These are phyloP conservation scores for Globisporangium canariense DNA, from an alignment of 352 stramenopile species.

Conservation along the genomic window DNA sequence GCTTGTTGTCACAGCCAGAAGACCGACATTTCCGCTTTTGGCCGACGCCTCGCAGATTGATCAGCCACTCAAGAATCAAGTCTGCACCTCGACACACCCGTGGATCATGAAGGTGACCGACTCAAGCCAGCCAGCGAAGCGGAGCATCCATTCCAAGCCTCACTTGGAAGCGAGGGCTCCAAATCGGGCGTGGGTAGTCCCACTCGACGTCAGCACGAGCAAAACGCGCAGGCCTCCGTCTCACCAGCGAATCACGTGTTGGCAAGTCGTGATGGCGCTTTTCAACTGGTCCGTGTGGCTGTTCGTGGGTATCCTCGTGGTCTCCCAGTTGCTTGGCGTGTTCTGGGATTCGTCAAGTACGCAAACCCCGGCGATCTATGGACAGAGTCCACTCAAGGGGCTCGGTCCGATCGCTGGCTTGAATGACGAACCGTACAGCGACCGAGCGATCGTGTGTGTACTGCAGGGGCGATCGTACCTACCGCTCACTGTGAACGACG, in stretches of 20 bases:
- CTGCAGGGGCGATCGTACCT: constrained; percentile 37
- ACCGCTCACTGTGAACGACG: constrained; percentile 30
- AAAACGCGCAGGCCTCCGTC: background rate
- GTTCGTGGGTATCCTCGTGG: background rate
- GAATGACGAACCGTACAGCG: constrained; percentile 42
- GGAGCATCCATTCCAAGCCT: background rate
- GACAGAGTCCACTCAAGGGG: constrained; percentile 5
- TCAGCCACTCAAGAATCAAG: background rate
- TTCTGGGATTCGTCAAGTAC: constrained; percentile 3
- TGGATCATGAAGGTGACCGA: constrained; percentile 1
- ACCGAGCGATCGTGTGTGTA: constrained; percentile 43
- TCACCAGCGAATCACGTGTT: background rate
- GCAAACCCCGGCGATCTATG: background rate
- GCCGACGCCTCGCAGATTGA: background rate
- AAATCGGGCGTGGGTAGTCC: background rate
- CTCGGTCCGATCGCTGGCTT: constrained; percentile 3
- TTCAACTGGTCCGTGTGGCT: constrained; percentile 8
- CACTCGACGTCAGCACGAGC: background rate
- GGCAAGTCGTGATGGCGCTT: background rate
- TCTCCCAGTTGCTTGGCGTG: constrained; percentile 3
- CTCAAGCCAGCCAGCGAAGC: background rate
- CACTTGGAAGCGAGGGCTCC: too few species aligned
- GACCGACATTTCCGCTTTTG: background rate
- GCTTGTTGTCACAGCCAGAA: background rate
- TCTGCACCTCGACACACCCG: too few species aligned